A percentile compares a stretch with the other conserved stretches of the same genome.
Conservation (phyloP, 2,329 filamentous ascomycete species). For the Colletotrichum ledebouriae region DNA sequence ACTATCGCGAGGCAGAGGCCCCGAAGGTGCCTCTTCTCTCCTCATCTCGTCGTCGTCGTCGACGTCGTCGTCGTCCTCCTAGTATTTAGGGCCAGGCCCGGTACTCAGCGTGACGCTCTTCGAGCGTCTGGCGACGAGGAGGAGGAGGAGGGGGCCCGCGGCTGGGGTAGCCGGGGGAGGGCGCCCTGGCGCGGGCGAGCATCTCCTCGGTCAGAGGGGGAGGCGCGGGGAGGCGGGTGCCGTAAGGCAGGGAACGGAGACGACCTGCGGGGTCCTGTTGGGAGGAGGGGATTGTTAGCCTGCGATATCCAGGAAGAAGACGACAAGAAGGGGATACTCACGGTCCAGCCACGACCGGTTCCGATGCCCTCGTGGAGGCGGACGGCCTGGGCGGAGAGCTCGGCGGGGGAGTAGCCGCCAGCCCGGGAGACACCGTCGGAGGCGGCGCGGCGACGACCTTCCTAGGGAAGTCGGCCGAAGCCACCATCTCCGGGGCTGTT, state of each 20-base stretch:
- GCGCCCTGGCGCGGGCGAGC: slow-evolving; percentile 16
- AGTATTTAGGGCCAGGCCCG: not conserved
- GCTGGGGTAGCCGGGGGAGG: slow-evolving; percentile 19
- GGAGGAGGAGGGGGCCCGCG: slow-evolving; percentile 29
- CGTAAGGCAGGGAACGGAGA: slow-evolving; percentile 28
- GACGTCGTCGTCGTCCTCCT: not conserved
- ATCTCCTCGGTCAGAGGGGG: slow-evolving; percentile 31
- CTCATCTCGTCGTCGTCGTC: not conserved
- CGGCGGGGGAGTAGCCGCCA: slow-evolving; percentile 23
- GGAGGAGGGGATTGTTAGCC: not conserved
- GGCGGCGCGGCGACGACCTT: slow-evolving; percentile 30
- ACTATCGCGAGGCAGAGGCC: slow-evolving; percentile 8
- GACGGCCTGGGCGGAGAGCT: slow-evolving; percentile 22
- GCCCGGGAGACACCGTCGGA: slow-evolving; percentile 33
- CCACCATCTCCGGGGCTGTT: not conserved
- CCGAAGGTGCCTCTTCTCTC: not conserved
- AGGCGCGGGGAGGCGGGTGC: slow-evolving; percentile 25
- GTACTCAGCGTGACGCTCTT: slow-evolving; percentile 9
- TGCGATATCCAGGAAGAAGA: not conserved
- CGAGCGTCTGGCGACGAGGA: slow-evolving; percentile 24
- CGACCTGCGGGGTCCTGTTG: slow-evolving; percentile 35
- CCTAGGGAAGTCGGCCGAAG: slow-evolving; percentile 27
- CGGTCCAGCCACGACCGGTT: slow-evolving; percentile 17
- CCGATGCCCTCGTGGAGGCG: slow-evolving; percentile 29
- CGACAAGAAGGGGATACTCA: not conserved